Base-by-base conservation (phyloP, 2,329 filamentous ascomycete genomes). In the Alternaria angustiovoidea region DNA sequence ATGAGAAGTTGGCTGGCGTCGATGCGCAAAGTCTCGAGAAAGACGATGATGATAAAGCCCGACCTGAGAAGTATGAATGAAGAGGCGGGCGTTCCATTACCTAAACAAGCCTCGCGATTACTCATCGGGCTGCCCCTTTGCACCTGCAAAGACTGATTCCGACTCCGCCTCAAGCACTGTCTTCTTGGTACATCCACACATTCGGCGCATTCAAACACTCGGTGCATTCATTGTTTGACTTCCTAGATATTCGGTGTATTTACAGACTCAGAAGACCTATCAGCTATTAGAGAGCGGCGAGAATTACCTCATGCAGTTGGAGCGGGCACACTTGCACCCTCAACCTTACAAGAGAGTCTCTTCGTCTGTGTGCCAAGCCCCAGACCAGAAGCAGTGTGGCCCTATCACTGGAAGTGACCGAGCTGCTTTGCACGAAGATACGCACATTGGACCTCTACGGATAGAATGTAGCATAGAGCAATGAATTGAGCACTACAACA, bases 381-480 rank as follows among this genome's bases (percentile, higher is more conserved):
- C 12, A 16, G 6, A 16, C 12, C 12, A 36, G 14, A 36, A 14
- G 12, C 32, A 12, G 32, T 36, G 6, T 36, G 0, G 32, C 32
- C 32, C 32, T 36, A 0, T 1, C 0, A 36, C 32, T 16, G 0
- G 12, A 16, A 36, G 2, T 0, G 14, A 14, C 14, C 32, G 32
- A 14, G 5, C 6, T 14, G 12, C 14, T 36, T 36, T 12, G 32
- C 14, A n/a, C 16, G 7, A 0, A 38, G 16, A 38, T 7, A 16
- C 16, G 16, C 34, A n/a, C 34, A n/a, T n/a, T n/a, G 6, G 16
- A 38, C 16, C 7, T 38, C 7, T n/a, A 8, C 34, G n/a, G 6
- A 38, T 38, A 0, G 14, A 7, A 5, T n/a, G 16, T 8, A 38
- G 6, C 14, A 8, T 0, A n/a, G 0, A 14, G 34, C 16, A n/a